Percentiles rank a stretch among this genome's conserved stretches.
Evolutionary conservation across 2,329 filamentous ascomycete species (phyloP).

Genomic region (Tothia fuscella): DNA sequence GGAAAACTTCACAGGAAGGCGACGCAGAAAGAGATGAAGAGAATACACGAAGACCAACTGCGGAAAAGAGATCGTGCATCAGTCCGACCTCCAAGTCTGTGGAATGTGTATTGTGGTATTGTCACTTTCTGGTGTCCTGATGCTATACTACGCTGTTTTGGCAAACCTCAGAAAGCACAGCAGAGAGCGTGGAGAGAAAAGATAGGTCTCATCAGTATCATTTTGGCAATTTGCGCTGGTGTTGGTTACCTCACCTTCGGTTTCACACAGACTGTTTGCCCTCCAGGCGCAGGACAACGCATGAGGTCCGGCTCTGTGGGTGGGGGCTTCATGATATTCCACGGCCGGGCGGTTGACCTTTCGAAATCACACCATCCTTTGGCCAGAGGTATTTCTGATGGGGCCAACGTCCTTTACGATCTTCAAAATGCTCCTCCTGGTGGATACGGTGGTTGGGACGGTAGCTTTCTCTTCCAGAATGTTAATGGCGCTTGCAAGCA

Average conservation of each 20-base stretch:
- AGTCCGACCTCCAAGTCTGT: constrained; percentile 70
- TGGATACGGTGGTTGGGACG: constrained; percentile 48
- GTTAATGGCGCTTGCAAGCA: constrained; percentile 96
- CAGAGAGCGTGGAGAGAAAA: constrained; percentile 95
- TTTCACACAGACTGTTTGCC: constrained; percentile 82
- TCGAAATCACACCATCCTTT: constrained; percentile 64
- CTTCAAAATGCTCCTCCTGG: constrained; percentile 70
- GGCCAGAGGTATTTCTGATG: constrained; percentile 62
- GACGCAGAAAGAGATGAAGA: constrained; percentile 48
- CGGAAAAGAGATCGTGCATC: constrained; percentile 49
- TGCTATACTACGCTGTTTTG: constrained; percentile 72
- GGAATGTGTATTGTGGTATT: constrained; percentile 90
- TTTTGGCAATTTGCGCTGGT: constrained; percentile 71
- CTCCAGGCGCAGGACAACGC: constrained; percentile 51
- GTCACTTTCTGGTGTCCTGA: constrained; percentile 92
- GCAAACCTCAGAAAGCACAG: constrained; percentile 74
- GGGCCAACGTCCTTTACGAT: constrained; percentile 76
- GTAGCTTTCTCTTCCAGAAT: constrained; percentile 95
- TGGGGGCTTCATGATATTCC: constrained; percentile 85
- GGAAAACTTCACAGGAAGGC: constrained; percentile 46
- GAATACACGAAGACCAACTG: constrained; percentile 47
- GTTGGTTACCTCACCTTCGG: constrained; percentile 96
- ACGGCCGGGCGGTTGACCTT: constrained; percentile 81
- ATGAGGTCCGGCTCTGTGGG: constrained; percentile 74
- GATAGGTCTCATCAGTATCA: constrained; percentile 92